A percentile compares a stretch with the other conserved stretches of the same genome.
Evolutionary conservation across 169 alveolate genomes (phyloP).

Genomic region (Eimeria maxima): DNA sequence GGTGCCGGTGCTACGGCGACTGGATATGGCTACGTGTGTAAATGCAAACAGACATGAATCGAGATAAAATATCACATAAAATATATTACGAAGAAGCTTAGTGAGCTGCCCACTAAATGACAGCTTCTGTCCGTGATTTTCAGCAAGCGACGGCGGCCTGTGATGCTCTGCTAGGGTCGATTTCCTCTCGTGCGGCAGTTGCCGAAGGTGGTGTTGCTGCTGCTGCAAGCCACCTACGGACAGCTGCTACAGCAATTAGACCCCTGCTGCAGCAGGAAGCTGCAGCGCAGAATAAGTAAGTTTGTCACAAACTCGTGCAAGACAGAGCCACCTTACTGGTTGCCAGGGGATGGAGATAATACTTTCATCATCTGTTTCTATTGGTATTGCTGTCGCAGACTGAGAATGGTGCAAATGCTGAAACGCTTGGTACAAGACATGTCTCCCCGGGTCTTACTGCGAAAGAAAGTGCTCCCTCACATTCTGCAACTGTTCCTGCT

Average conservation of each 20-base stretch:
- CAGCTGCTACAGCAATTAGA: conserved; percentile 51
- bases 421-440: conserved; percentile 46
- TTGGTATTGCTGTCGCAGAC: neutral
- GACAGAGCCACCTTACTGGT: neutral
- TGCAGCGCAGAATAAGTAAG: conserved; percentile 60
- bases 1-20: neutral
- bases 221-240: conserved; percentile 48
- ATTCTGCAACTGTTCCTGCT: conserved; percentile 69
- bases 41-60: neutral
- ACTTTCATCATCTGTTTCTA: neutral
- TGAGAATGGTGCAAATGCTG: conserved; percentile 23
- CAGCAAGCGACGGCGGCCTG: conserved; percentile 66
- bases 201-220: conserved; percentile 41
- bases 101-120: neutral
- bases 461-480: conserved; percentile 54
- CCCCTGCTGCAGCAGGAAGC: conserved; percentile 51
- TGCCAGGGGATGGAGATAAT: neutral
- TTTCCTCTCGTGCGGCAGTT: conserved; percentile 24
- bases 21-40: neutral
- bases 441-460: conserved; percentile 62
- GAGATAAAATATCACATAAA: neutral
- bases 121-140: neutral
- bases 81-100: neutral
- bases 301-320: neutral
- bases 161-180: conserved; percentile 14